A percentile compares a stretch with the other conserved stretches of the same genome.
These are phyloP conservation scores for Penicillium verrucosum DNA, from an alignment of 2,329 filamentous ascomycete genomes.

Conservation along the genomic window DNA sequence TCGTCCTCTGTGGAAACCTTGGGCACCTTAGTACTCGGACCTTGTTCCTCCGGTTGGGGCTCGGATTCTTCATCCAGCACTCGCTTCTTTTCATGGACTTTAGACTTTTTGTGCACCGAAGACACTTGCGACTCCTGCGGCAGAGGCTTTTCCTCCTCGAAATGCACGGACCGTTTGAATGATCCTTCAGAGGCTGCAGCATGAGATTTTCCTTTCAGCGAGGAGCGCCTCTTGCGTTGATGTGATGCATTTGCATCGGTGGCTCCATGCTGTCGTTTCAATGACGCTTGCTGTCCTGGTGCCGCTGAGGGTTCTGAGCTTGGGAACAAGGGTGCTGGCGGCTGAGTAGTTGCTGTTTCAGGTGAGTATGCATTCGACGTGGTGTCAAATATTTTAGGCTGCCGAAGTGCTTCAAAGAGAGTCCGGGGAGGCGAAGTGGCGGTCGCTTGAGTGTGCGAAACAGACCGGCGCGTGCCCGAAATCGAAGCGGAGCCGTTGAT, in stretches of 20 bases:
- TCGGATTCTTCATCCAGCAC: slow-evolving; percentile 22
- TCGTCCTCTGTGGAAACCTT: slow-evolving; percentile 24
- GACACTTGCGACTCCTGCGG: background rate
- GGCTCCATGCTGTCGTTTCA: background rate
- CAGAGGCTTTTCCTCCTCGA: background rate
- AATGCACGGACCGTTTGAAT: slow-evolving; percentile 4
- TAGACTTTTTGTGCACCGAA: background rate
- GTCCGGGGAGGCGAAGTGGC: background rate
- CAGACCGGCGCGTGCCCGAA: background rate
- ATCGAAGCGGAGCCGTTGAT: background rate
- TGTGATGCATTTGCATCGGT: background rate
- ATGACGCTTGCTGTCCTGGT: background rate
- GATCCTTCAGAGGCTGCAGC: background rate
- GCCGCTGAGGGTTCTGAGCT: background rate
- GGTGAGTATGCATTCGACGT: background rate
- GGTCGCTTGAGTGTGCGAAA: background rate
- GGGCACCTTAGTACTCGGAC: slow-evolving; percentile 21
- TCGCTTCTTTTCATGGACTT: slow-evolving; percentile 25
- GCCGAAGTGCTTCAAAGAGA: slow-evolving; percentile 5
- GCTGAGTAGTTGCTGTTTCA: background rate
- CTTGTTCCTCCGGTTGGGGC: slow-evolving; percentile 10
- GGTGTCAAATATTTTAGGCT: slow-evolving; percentile 7
- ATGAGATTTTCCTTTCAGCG: background rate
- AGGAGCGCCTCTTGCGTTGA: slow-evolving; percentile 3
- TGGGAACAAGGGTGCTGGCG: slow-evolving; percentile 9